A percentile compares a stretch with the other conserved stretches of the same genome.
Evolutionary conservation across 805 yeast genomes (phyloP).

Genomic region (Ogataea nitratoaversa): DNA sequence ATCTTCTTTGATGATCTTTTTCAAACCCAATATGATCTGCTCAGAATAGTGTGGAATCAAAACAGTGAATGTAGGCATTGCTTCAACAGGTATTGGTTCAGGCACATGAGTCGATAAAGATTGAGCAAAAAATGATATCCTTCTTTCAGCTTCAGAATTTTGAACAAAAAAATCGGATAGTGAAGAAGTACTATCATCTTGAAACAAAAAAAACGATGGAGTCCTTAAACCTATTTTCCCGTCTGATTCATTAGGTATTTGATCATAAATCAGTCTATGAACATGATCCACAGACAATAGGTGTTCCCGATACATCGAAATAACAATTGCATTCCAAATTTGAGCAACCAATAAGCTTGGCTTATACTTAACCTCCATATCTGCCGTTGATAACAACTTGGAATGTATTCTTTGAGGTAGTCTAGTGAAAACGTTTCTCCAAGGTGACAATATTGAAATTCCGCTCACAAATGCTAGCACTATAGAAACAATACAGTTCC

Average conservation of each 20-base stretch:
- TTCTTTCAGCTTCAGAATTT: constrained; percentile 47
- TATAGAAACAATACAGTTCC: constrained; percentile 50
- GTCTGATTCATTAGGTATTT: constrained; percentile 96
- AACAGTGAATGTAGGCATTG: constrained; percentile 49
- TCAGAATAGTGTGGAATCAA: constrained; percentile 51
- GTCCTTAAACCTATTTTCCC: constrained; percentile 98
- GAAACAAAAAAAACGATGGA: constrained; percentile 97
- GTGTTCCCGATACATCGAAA: constrained; percentile 99
- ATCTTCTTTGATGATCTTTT: constrained; percentile 44
- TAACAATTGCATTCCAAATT: constrained; percentile 98
- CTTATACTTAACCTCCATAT: constrained; percentile 98
- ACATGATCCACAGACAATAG: constrained; percentile 97
- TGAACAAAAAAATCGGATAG: constrained; percentile 38
- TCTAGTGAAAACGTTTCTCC: constrained; percentile 98
- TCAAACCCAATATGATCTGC: constrained; percentile 39
- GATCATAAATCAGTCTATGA: constrained; percentile 94
- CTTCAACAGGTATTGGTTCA: constrained; percentile 42
- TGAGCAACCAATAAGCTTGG: constrained; percentile 97
- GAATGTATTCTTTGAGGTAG: constrained; percentile 98
- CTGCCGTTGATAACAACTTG: constrained; percentile 95
- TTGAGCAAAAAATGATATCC: constrained; percentile 52
- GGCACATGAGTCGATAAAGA: constrained; percentile 46
- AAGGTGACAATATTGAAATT: constrained; percentile 97
- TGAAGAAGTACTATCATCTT: constrained; percentile 68
- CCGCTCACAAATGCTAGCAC: constrained; percentile 57